A percentile compares a stretch with the other conserved stretches of the same genome.
Evolutionary conservation across 441 rosid genomes (phyloP).

Genomic region (Erysimum pusillum): DNA sequence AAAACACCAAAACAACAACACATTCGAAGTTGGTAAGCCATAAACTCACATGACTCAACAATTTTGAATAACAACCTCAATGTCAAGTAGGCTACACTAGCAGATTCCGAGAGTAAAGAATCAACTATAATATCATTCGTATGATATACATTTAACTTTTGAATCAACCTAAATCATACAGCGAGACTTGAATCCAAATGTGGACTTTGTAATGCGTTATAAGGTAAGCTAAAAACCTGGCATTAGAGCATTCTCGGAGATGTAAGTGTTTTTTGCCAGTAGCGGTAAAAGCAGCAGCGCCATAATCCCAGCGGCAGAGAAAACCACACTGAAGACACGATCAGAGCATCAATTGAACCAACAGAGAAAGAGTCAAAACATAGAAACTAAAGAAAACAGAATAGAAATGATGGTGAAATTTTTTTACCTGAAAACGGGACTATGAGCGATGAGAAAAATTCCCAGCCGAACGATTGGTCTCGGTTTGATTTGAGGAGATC

Average conservation of each 20-base stretch:
- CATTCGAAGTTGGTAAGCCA: neutral
- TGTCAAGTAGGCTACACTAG: conserved; percentile 5
- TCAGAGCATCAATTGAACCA: conserved; percentile 25
- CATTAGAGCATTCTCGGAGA: conserved; percentile 96
- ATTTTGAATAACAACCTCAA: neutral
- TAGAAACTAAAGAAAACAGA: neutral
- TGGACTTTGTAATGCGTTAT: neutral
- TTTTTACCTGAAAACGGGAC: conserved; percentile 71
- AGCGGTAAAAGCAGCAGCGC: conserved; percentile 80
- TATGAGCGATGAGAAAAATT: conserved; percentile 78
- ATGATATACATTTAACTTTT: neutral
- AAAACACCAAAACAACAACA: conserved; percentile 10
- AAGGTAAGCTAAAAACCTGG: conserved; percentile 62
- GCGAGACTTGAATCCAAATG: conserved; percentile 12
- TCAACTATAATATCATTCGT: neutral
- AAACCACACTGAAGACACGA: conserved; percentile 61
- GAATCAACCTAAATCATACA: neutral
- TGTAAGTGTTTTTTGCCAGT: conserved; percentile 92
- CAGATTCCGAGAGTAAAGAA: neutral
- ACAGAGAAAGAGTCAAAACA: conserved; percentile 10
- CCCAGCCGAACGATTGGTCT: conserved; percentile 89
- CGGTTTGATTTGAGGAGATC: conserved; percentile 56
- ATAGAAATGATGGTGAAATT: neutral
- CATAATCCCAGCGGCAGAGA: conserved; percentile 77
- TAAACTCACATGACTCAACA: conserved; percentile 15